These are phyloP conservation scores for Mycena albidolilacea DNA, from an alignment of 768 basidiomycete genomes.

Conservation along the genomic window DNA sequence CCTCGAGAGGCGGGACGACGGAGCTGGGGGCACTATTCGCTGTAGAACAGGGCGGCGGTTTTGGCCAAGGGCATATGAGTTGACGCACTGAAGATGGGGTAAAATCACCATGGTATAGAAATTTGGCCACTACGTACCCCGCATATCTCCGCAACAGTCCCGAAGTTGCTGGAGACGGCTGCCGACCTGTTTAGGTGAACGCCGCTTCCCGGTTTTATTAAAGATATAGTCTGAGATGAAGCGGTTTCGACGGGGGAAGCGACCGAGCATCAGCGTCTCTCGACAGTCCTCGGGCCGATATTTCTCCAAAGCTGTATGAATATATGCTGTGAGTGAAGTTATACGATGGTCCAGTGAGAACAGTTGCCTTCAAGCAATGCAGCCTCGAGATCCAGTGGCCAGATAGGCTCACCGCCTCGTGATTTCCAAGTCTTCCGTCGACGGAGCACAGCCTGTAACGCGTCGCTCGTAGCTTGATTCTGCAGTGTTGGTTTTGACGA, in stretches of 20 bases:
- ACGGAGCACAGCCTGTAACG: conserved; percentile 75
- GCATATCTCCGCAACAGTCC: conserved; percentile 79
- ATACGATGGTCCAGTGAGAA: not conserved
- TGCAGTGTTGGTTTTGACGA: conserved; percentile 29
- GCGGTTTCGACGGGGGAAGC: conserved; percentile 72
- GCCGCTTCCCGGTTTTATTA: conserved; percentile 73
- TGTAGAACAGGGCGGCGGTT: conserved; percentile 40
- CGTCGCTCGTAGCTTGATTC: conserved; percentile 62
- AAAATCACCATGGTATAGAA: conserved; percentile 8
- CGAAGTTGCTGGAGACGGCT: conserved; percentile 85
- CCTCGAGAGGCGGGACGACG: not conserved
- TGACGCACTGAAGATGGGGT: conserved; percentile 54
- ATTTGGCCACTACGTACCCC: conserved; percentile 61
- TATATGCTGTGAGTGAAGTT: not conserved
- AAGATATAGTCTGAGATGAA: conserved; percentile 74
- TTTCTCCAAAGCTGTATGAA: conserved; percentile 57
- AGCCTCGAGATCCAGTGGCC: conserved; percentile 85
- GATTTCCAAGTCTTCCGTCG: conserved; percentile 83
- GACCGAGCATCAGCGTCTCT: conserved; percentile 62
- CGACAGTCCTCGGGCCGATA: conserved; percentile 66
- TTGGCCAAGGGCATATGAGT: conserved; percentile 56
- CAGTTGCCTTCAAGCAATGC: conserved; percentile 78
- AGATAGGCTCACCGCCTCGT: conserved; percentile 80
- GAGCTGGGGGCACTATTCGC: conserved; percentile 31
- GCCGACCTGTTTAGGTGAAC: conserved; percentile 85